Percentiles rank a stretch among this genome's conserved stretches.
Conservation (phyloP, 768 basidiomycete species). For the Lactarius tabidus region DNA sequence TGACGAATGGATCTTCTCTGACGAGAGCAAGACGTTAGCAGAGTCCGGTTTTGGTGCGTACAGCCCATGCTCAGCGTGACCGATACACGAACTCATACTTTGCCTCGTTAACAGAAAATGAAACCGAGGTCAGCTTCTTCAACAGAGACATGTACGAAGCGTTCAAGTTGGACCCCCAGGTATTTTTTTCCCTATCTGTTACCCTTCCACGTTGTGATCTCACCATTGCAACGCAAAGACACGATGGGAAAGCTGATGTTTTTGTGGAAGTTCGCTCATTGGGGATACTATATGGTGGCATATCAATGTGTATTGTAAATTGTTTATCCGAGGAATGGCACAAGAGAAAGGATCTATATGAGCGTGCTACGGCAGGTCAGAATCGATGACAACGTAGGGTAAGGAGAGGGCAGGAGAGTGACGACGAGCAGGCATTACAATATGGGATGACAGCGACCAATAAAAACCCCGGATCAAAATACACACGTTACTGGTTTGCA, state of each 20-base stretch:
- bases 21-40: slow-evolving; percentile 60
- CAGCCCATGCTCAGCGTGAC: background rate
- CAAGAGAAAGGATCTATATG: slow-evolving; percentile 22
- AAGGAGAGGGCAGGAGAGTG: slow-evolving; percentile 1
- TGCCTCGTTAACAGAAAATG: slow-evolving; percentile 64
- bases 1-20: slow-evolving; percentile 86
- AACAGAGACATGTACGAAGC: slow-evolving; percentile 67
- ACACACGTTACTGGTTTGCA: slow-evolving; percentile 66
- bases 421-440: slow-evolving; percentile 18
- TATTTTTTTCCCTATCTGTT: slow-evolving; percentile 28
- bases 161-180: slow-evolving; percentile 84
- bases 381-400: slow-evolving; percentile 17
- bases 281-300: background rate
- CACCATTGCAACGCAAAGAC: slow-evolving; percentile 9
- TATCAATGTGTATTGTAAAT: slow-evolving; percentile 6
- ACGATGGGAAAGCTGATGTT: slow-evolving; percentile 21
- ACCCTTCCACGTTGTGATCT: background rate
- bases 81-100: background rate
- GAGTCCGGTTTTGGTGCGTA: slow-evolving; percentile 72
- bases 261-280: background rate
- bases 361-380: slow-evolving; percentile 17
- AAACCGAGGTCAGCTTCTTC: slow-evolving; percentile 94
- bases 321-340: slow-evolving; percentile 1
- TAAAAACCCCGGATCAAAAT: slow-evolving; percentile 14
- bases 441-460: slow-evolving; percentile 16